Percentiles rank a stretch among this genome's conserved stretches.
These are phyloP conservation scores for Holtermanniella nyarrowii DNA, from an alignment of 768 basidiomycete genomes.

Conservation along the genomic window DNA sequence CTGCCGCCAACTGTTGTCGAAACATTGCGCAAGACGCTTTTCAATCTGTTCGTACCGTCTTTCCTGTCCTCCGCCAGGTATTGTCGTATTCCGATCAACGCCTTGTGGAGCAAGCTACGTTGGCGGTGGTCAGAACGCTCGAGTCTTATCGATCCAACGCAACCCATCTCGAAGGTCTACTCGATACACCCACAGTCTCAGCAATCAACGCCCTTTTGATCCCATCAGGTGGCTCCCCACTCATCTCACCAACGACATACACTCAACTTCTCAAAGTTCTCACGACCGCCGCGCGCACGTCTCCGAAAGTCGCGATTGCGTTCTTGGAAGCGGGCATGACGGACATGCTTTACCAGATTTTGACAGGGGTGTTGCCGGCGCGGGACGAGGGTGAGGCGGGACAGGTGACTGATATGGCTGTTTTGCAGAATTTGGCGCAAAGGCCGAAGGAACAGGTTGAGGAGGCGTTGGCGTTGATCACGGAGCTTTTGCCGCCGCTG, in stretches of 20 bases:
- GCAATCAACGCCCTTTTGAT: constrained; percentile 77
- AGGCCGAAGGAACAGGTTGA: constrained; percentile 95
- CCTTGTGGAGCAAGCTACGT: constrained; percentile 91
- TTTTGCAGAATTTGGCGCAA: constrained; percentile 94
- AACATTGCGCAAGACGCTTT: constrained; percentile 84
- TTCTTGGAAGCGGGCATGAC: constrained; percentile 87
- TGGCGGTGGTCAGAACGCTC: constrained; percentile 86
- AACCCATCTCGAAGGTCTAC: constrained; percentile 74
- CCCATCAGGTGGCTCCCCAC: constrained; percentile 67
- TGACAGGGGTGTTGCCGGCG: constrained; percentile 85
- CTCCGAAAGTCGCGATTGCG: constrained; percentile 73
- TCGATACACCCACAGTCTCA: constrained; percentile 61
- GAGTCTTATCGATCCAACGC: constrained; percentile 81
- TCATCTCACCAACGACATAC: constrained; percentile 77
- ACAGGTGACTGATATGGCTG: constrained; percentile 81
- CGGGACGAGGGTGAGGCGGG: constrained; percentile 44
- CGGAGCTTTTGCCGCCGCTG: constrained; percentile 84
- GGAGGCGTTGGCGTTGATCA: constrained; percentile 77
- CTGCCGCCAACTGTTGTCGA: constrained; percentile 92
- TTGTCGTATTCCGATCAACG: constrained; percentile 86
- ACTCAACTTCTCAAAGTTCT: constrained; percentile 76
- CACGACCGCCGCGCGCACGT: constrained; percentile 76
- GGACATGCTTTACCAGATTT: constrained; percentile 82
- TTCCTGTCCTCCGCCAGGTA: constrained; percentile 81
- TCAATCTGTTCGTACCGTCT: constrained; percentile 70